Base-by-base conservation (phyloP, 495 filamentous ascomycete species). In the Beverwykella pulmonaria region DNA sequence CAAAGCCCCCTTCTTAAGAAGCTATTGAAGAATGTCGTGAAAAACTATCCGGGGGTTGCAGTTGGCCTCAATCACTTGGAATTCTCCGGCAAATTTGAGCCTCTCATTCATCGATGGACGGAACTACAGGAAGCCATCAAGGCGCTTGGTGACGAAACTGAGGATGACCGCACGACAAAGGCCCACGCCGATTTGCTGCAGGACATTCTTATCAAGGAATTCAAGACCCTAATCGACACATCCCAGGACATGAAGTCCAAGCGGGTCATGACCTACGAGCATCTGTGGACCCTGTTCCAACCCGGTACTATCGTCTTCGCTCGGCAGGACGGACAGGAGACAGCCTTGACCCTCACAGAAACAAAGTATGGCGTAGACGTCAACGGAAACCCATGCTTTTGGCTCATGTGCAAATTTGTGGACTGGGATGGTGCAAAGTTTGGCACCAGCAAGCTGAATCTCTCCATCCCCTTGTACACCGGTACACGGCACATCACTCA, bases 51-150 rank as follows among this genome's bases (percentile, higher is more conserved):
- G 2, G 86, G 88, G 22, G 80, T 90, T 15, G 87, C 87, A 0
- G 80, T 84, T 34, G 82, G 78, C 17, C 74, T 91, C 14, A 76
- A 84, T 53, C 81, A 83, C 0, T 76, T 91, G 4, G 82, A 84
- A 50, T 88, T 90, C 70, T 73, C 73, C 19, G 79, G 78, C 0
- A 85, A 84, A 0, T 90, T 90, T 72, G 75, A 83, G 72, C 83
- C 85, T 0, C 83, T 91, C 39, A 83, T 91, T 39, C 85, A 91
- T 74, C 81, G 88, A 23, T 92, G 88, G 88, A 69, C 78, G 3
- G 76, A 81, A 32, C 79, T 92, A 47, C 61, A 75, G 19, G 60
- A 77, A 15, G 81, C 82, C 44, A 68, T 69, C 26, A 59, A 48
- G 17, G 65, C 61, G n/a, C 53, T 73, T 5, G 59, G 61, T 17